Conservation (phyloP, 805 yeast genomes). For the Candida boleticola region DNA sequence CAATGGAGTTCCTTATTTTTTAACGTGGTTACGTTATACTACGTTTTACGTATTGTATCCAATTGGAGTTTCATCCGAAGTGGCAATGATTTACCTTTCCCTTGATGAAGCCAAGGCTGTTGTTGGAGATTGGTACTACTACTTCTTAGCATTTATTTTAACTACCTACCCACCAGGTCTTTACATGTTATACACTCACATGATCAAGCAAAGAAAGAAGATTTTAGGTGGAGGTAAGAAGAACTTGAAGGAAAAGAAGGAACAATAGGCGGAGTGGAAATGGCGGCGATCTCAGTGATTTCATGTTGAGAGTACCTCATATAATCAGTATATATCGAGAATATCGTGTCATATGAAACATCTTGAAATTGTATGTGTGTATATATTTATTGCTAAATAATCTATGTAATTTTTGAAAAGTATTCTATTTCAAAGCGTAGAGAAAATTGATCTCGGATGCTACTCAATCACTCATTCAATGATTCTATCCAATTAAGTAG, state of each 20-base stretch:
- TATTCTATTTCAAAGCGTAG: no score
- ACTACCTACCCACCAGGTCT: constrained; percentile 82
- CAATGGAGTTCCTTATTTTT: constrained; percentile 52
- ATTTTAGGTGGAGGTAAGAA: constrained; percentile 46
- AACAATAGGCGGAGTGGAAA: constrained; percentile 5
- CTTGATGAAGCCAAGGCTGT: constrained; percentile 62
- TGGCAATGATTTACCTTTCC: constrained; percentile 65
- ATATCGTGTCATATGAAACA: no score
- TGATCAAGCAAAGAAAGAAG: constrained; percentile 85
- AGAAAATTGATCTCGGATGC: no score
- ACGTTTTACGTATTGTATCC: constrained; percentile 84
- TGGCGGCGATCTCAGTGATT: no score
- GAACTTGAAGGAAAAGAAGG: constrained; percentile 11
- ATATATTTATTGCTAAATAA: no score
- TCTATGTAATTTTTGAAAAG: no score
- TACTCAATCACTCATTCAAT: no score
- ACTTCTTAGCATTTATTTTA: constrained; percentile 55
- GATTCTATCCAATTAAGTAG: constrained; percentile 26
- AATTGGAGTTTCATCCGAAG: constrained; percentile 86
- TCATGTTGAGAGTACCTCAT: no score
- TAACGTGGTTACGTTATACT: constrained; percentile 78
- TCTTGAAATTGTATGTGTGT: no score
- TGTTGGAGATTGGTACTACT: constrained; percentile 51
- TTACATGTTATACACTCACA: constrained; percentile 78
- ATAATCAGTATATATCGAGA: no score